phyloP scores from a whole-genome alignment of 257 asterid species.

The Lantana camara region DNA sequence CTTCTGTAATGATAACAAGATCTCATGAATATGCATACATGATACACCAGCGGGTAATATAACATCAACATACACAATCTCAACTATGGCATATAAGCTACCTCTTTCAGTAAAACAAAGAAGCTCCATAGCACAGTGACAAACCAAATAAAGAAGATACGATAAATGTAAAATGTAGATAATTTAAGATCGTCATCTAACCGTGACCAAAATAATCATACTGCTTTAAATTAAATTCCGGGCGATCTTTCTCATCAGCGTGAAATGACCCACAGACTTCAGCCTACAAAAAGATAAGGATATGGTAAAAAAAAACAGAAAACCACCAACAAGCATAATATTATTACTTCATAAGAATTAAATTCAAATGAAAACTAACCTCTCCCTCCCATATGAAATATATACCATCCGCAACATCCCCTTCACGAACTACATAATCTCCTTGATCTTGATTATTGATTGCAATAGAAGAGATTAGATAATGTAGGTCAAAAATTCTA shows the following conservation, averaged over 20 bases:
- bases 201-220: slow-evolving; percentile 89
- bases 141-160: slow-evolving; percentile 11
- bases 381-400: slow-evolving; percentile 92
- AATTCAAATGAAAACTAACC: slow-evolving; percentile 44
- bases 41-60: not conserved
- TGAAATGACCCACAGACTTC: slow-evolving; percentile 77
- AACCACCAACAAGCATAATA: slow-evolving; percentile 9
- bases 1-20: slow-evolving; percentile 17
- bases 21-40: slow-evolving; percentile 8
- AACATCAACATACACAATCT: slow-evolving; percentile 10
- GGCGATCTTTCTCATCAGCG: slow-evolving; percentile 55
- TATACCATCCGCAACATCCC: slow-evolving; percentile 75
- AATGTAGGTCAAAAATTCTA: slow-evolving; percentile 8
- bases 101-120: slow-evolving; percentile 20
- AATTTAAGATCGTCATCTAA: slow-evolving; percentile 44
- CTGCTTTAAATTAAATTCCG: slow-evolving; percentile 69
- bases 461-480: slow-evolving; percentile 13
- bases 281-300: slow-evolving; percentile 57
- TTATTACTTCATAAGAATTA: slow-evolving; percentile 12
- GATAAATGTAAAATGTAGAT: not conserved
- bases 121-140: slow-evolving; percentile 15
- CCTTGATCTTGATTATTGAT: slow-evolving; percentile 58
- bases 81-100: slow-evolving; percentile 16
- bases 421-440: slow-evolving; percentile 76
- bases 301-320: slow-evolving; percentile 14